A percentile compares a stretch with the other conserved stretches of the same genome.
Conservation (phyloP, 352 stramenopile species). For the Phytophthora syringae region DNA sequence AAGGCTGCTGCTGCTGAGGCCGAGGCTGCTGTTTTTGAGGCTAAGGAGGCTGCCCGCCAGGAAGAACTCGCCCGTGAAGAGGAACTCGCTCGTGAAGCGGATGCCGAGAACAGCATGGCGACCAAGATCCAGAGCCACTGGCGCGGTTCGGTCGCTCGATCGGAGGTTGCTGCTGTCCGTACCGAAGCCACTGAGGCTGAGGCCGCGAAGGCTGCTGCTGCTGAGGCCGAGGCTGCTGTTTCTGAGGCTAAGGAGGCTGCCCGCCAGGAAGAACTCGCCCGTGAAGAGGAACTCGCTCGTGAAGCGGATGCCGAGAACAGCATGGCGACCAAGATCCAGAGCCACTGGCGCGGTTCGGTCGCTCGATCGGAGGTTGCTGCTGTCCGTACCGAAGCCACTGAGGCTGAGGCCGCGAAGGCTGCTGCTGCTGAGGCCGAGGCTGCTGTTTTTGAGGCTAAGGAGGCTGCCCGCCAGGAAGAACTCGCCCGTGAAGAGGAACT, state of each 20-base stretch:
- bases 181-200: not conserved
- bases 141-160: conserved; percentile 27
- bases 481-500: not conserved
- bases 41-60: not conserved
- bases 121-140: conserved; percentile 40
- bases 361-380: conserved; percentile 14
- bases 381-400: conserved; percentile 11
- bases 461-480: not conserved
- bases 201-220: too few species aligned
- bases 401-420: conserved; percentile 5
- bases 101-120: conserved; percentile 25
- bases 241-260: too few species aligned
- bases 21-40: too few species aligned
- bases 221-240: too few species aligned
- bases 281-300: conserved; percentile 2
- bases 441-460: too few species aligned
- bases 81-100: too few species aligned
- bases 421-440: not conserved
- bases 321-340: conserved; percentile 40
- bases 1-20: not conserved
- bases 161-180: not conserved
- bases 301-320: conserved; percentile 23
- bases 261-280: too few species aligned
- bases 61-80: not conserved
- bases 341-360: conserved; percentile 32